Conservation (phyloP, 768 basidiomycete species). For the Suillus subalutaceus region DNA sequence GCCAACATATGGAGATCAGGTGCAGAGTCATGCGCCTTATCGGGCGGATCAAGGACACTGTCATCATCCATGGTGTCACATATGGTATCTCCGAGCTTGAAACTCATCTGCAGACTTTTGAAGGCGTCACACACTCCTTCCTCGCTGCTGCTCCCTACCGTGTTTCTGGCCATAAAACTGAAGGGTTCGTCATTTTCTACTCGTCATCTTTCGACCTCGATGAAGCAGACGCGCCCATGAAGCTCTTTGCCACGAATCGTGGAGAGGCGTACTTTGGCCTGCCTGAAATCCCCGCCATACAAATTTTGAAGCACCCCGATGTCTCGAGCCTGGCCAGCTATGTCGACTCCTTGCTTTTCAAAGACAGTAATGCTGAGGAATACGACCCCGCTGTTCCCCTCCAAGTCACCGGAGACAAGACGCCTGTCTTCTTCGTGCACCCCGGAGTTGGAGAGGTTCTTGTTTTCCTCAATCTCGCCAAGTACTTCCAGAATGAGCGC, state of each 20-base stretch:
- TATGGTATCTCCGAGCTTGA: constrained; percentile 39
- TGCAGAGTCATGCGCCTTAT: constrained; percentile 32
- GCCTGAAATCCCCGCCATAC: constrained; percentile 40
- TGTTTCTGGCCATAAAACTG: constrained; percentile 39
- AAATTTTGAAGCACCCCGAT: constrained; percentile 38
- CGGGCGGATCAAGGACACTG: constrained; percentile 41
- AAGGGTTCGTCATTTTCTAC: constrained; percentile 45
- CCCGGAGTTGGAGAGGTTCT: constrained; percentile 46
- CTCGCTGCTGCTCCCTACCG: constrained; percentile 41
- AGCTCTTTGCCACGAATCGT: constrained; percentile 30
- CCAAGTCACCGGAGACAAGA: constrained; percentile 39
- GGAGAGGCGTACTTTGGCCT: constrained; percentile 31
- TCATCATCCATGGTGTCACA: constrained; percentile 44
- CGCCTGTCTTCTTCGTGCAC: constrained; percentile 47
- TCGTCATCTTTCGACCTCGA: constrained; percentile 27
- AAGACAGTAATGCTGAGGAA: constrained; percentile 20
- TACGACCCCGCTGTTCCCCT: constrained; percentile 46
- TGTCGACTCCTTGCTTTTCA: constrained; percentile 31
- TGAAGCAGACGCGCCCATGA: constrained; percentile 25
- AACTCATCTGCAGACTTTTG: constrained; percentile 39
- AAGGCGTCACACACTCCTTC: constrained; percentile 35
- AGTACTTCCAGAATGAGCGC: constrained; percentile 41
- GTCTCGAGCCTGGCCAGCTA: constrained; percentile 34
- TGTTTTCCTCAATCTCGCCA: constrained; percentile 45
- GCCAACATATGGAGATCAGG: background rate